phyloP scores from a whole-genome alignment of 176 grass and related monocot species.

The Tuctoria greenei region DNA sequence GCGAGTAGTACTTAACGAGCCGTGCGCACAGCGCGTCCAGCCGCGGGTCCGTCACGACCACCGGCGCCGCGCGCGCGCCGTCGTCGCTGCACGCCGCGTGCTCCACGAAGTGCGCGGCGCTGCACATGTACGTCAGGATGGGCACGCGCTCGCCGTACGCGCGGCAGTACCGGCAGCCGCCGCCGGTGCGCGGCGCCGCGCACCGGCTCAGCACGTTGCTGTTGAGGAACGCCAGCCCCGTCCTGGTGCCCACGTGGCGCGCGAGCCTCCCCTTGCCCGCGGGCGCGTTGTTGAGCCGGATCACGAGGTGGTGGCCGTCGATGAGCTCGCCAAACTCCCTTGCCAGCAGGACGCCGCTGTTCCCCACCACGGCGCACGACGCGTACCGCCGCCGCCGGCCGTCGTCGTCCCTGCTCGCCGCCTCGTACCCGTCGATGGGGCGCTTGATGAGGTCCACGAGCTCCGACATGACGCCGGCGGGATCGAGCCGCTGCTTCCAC shows the following conservation, averaged over 20 bases:
- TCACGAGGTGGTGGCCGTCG: constrained; percentile 65
- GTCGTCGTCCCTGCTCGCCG: background rate
- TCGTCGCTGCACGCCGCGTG: background rate
- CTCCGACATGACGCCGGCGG: constrained; percentile 55
- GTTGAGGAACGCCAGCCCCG: constrained; percentile 76
- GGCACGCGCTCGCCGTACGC: constrained; percentile 43
- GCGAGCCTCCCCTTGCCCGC: constrained; percentile 28
- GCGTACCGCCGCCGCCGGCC: constrained; percentile 12
- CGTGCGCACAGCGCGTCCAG: constrained; percentile 72
- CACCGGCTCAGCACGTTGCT: constrained; percentile 75
- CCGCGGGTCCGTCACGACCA: constrained; percentile 65
- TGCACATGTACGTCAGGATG: constrained; percentile 58
- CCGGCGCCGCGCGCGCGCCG: constrained; percentile 19
- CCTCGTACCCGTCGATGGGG: constrained; percentile 57
- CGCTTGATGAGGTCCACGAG: constrained; percentile 67
- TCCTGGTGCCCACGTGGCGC: constrained; percentile 57
- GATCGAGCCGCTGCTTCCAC: constrained; percentile 48
- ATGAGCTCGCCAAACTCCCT: constrained; percentile 51
- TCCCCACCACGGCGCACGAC: constrained; percentile 77
- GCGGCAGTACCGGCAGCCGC: background rate
- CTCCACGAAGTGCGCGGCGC: constrained; percentile 38
- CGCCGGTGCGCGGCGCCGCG: constrained; percentile 13
- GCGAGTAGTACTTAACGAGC: constrained; percentile 78
- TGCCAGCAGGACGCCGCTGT: constrained; percentile 72
- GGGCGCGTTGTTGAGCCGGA: constrained; percentile 84